These are phyloP conservation scores for Emmonsiellopsis sp. DNA, from an alignment of 2,329 filamentous ascomycete genomes.

Conservation along the genomic window DNA sequence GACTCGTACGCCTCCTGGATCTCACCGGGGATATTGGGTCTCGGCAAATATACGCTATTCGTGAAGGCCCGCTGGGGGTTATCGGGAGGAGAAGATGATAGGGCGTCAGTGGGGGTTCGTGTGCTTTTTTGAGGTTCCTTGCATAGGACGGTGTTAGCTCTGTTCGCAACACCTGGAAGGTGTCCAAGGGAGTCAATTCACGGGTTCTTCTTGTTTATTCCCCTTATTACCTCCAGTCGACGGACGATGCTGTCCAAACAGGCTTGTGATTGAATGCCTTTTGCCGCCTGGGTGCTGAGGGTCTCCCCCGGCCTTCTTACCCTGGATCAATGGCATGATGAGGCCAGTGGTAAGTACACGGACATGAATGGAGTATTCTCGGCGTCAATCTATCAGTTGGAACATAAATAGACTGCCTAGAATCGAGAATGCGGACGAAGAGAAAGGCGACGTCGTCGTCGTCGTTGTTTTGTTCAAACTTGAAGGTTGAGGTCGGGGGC, in stretches of 20 bases:
- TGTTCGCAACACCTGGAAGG: neutral
- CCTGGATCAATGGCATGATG: neutral
- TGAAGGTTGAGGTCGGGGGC: too few relatives aligned
- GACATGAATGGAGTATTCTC: too few relatives aligned
- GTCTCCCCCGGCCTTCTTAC: neutral
- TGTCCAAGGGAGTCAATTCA: neutral
- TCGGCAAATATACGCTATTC: neutral
- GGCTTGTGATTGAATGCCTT: neutral
- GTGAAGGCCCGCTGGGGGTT: neutral
- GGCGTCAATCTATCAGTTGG: too few relatives aligned
- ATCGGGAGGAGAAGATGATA: neutral
- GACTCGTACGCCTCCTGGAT: constrained; percentile 10
- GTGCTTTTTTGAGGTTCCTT: neutral
- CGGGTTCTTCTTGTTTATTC: neutral
- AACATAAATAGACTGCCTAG: too few relatives aligned
- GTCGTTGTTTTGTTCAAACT: too few relatives aligned
- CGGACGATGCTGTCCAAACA: neutral
- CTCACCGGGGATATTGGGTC: constrained; percentile 3
- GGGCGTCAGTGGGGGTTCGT: neutral
- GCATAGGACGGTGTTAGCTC: neutral
- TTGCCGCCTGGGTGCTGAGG: neutral
- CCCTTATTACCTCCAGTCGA: neutral
- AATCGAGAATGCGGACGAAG: too few relatives aligned
- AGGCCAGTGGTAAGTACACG: neutral
- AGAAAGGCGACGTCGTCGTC: too few relatives aligned